A percentile compares a stretch with the other conserved stretches of the same genome.
These are phyloP conservation scores for Bisporella sp. DNA, from an alignment of 2,329 filamentous ascomycete genomes.

Conservation along the genomic window DNA sequence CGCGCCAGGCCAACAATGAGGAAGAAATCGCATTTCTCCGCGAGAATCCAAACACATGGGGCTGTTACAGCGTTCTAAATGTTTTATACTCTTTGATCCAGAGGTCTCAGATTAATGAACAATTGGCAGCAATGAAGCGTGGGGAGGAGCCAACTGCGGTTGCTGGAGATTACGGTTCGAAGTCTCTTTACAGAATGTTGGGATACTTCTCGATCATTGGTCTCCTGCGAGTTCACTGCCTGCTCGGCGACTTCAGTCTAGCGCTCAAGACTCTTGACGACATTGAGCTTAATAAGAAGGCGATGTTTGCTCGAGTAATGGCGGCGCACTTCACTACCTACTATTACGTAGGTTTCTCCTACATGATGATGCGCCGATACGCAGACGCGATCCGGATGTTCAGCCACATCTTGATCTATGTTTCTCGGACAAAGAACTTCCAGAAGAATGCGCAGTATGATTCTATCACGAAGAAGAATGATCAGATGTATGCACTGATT, in stretches of 20 bases:
- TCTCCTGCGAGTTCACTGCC: constrained; percentile 88
- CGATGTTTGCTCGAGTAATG: constrained; percentile 99
- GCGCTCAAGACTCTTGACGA: constrained; percentile 98
- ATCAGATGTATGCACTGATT: constrained; percentile 99
- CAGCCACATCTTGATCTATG: constrained; percentile 98
- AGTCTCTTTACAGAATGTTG: constrained; percentile 94
- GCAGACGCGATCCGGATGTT: constrained; percentile 99
- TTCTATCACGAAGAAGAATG: constrained; percentile 99
- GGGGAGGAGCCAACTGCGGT: constrained; percentile 84
- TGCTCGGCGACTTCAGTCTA: constrained; percentile 95
- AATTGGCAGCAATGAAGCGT: constrained; percentile 89
- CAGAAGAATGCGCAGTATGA: constrained; percentile 99
- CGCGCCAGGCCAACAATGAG: constrained; percentile 74
- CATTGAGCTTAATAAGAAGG: constrained; percentile 99
- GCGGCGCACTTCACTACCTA: constrained; percentile 99
- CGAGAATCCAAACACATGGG: constrained; percentile 98
- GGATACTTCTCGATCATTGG: constrained; percentile 99
- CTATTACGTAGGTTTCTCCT: constrained; percentile 99
- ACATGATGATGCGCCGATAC: constrained; percentile 99
- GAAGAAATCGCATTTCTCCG: constrained; percentile 88
- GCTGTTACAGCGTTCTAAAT: constrained; percentile 98
- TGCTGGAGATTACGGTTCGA: constrained; percentile 89
- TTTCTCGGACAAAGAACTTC: constrained; percentile 99
- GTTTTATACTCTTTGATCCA: constrained; percentile 99
- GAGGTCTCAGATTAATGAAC: constrained; percentile 95